Conservation (phyloP, 163 green algal species). For the Prototheca stagnorum region DNA sequence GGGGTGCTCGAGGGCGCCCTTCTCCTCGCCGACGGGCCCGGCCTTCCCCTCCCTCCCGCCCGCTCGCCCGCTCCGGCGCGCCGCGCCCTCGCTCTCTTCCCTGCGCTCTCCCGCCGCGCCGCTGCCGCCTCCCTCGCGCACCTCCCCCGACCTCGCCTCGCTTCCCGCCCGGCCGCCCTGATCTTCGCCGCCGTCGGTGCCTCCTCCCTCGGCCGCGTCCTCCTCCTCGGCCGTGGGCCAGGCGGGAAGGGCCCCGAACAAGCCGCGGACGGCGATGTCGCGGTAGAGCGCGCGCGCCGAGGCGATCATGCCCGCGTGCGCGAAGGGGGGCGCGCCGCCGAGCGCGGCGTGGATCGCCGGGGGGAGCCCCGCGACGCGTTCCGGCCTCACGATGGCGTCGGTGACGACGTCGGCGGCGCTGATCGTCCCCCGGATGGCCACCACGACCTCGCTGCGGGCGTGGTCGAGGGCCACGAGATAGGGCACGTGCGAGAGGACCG, state of each 20-base stretch:
- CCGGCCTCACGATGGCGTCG: conserved; percentile 16
- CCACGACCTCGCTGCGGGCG: conserved; percentile 7
- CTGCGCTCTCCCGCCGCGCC: no score
- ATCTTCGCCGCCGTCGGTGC: no score
- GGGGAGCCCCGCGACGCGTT: conserved; percentile 21
- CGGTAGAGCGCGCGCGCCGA: conserved; percentile 23
- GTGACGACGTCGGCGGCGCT: conserved; percentile 22
- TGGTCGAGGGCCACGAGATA: conserved; percentile 34
- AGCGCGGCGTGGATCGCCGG: not conserved
- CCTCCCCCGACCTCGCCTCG: no score
- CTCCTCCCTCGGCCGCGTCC: no score
- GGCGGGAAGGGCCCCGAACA: conserved; percentile 13
- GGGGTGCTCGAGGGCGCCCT: no score
- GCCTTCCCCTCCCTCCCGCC: no score
- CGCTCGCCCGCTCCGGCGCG: no score
- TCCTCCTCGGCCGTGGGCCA: no score
- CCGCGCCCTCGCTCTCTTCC: no score
- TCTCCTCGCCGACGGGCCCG: no score
- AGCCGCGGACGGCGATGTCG: conserved; percentile 26
- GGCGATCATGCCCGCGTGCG: conserved; percentile 27
- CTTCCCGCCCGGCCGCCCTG: no score
- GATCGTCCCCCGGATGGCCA: conserved; percentile 20
- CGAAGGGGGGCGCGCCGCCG: conserved; percentile 5
- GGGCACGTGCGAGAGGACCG: conserved; percentile 27
- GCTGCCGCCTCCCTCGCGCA: no score